Percentiles rank a stretch among this genome's conserved stretches.
phyloP scores from a whole-genome alignment of 2,329 filamentous ascomycete species.

The Venturia oleaginea region DNA sequence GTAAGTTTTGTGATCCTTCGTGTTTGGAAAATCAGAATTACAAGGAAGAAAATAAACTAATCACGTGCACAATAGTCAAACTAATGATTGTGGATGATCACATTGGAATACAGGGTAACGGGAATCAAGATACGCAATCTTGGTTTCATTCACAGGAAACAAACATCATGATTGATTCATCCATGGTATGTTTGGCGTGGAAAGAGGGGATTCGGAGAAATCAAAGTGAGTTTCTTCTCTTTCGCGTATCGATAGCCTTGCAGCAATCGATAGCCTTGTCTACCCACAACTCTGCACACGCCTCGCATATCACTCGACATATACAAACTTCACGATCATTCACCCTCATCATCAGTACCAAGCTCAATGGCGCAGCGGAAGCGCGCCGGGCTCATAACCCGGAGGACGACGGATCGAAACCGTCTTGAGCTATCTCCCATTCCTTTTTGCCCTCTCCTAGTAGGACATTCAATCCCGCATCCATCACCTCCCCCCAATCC shows the following conservation, averaged over 20 bases:
- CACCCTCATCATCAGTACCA: background rate
- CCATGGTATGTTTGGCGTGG: conserved; percentile 53
- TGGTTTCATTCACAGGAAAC: conserved; percentile 74
- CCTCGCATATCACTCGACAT: background rate
- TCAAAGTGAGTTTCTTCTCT: conserved; percentile 38
- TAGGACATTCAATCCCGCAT: background rate
- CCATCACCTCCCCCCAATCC: no score
- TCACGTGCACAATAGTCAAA: conserved; percentile 41
- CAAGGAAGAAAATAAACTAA: conserved; percentile 5
- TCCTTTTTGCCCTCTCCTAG: background rate
- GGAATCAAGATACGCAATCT: conserved; percentile 72
- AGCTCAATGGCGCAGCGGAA: conserved; percentile 10
- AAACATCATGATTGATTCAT: conserved; percentile 64
- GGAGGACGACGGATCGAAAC: conserved; percentile 8
- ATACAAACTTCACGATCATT: background rate
- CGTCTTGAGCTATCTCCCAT: background rate
- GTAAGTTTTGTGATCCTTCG: conserved; percentile 15
- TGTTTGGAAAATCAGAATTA: background rate
- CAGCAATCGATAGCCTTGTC: background rate
- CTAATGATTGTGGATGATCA: conserved; percentile 62
- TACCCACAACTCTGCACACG: background rate
- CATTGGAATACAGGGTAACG: conserved; percentile 64
- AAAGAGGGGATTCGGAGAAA: conserved; percentile 52
- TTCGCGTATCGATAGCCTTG: background rate
- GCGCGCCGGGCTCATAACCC: conserved; percentile 11